Percentiles rank a stretch among this genome's conserved stretches.
These are phyloP conservation scores for Tetradesmus lagerheimii DNA, from an alignment of 139 green algal species.

Conservation along the genomic window DNA sequence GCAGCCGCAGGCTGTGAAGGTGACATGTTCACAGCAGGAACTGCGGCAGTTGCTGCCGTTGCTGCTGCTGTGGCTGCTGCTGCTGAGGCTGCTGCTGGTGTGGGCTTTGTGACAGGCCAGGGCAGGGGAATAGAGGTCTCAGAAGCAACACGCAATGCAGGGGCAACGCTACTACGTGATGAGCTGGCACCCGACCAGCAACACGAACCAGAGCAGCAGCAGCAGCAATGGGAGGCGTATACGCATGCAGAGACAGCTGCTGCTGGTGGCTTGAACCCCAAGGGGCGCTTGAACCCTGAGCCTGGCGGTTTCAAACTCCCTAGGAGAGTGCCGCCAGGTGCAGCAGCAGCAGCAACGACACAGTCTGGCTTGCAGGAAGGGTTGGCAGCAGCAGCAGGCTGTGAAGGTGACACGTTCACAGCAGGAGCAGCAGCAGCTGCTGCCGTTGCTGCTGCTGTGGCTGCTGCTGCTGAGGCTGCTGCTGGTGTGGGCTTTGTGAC, in stretches of 20 bases:
- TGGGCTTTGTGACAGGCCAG: background rate
- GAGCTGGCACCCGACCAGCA: background rate
- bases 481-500: background rate
- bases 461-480: background rate
- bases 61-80: background rate
- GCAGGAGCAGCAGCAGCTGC: too few species aligned
- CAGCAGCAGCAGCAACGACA: background rate
- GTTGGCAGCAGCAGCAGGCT: too few species aligned
- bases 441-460: too few species aligned
- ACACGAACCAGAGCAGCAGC: background rate
- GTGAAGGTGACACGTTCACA: background rate
- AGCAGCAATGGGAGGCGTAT: background rate
- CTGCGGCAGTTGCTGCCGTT: background rate
- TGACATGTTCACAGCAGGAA: background rate
- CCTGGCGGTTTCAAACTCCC: background rate
- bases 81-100: background rate
- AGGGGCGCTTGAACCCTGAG: background rate
- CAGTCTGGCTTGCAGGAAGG: too few species aligned
- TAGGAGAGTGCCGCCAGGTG: background rate
- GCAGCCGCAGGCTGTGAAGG: too few species aligned
- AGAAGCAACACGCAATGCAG: background rate
- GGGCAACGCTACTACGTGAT: background rate
- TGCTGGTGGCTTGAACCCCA: background rate
- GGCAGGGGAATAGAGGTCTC: background rate
- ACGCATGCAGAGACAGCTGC: background rate